Conservation (phyloP, 306 rosid genomes). For the Comarum palustre region DNA sequence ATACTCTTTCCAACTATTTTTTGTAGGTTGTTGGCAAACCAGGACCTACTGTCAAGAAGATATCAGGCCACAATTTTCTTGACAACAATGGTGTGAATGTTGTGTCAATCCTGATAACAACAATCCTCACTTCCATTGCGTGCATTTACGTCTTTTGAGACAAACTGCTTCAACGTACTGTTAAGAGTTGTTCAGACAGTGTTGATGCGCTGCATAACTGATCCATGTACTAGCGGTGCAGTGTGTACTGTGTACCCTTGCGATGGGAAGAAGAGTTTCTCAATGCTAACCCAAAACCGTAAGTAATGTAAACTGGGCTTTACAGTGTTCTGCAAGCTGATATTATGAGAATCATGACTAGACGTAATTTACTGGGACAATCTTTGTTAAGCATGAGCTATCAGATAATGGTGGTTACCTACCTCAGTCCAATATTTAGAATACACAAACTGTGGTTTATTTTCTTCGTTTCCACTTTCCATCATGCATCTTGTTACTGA, state of each 20-base stretch:
- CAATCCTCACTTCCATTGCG: constrained; percentile 56
- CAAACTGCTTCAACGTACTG: not conserved
- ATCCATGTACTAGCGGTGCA: constrained; percentile 12
- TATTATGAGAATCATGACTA: not conserved
- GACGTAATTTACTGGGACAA: not conserved
- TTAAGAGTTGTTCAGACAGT: constrained; percentile 7
- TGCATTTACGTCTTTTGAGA: constrained; percentile 55
- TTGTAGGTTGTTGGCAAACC: constrained; percentile 87
- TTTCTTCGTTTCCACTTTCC: not conserved
- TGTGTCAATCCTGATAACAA: constrained; percentile 67
- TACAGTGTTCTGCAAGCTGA: not conserved
- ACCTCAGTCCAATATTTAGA: not conserved
- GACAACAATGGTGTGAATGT: constrained; percentile 89
- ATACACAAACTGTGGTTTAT: not conserved
- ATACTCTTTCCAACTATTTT: constrained; percentile 8
- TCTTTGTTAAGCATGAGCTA: not conserved
- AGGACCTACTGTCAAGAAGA: constrained; percentile 71
- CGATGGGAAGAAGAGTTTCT: not conserved
- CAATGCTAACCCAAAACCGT: not conserved
- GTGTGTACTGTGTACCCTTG: not conserved
- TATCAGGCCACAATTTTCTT: constrained; percentile 67
- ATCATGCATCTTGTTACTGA: not conserved
- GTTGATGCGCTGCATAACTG: constrained; percentile 18
- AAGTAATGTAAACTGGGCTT: not conserved
- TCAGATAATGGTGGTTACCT: not conserved